Evolutionary conservation across 306 rosid species (phyloP).

Genomic region (Betula pendula): DNA sequence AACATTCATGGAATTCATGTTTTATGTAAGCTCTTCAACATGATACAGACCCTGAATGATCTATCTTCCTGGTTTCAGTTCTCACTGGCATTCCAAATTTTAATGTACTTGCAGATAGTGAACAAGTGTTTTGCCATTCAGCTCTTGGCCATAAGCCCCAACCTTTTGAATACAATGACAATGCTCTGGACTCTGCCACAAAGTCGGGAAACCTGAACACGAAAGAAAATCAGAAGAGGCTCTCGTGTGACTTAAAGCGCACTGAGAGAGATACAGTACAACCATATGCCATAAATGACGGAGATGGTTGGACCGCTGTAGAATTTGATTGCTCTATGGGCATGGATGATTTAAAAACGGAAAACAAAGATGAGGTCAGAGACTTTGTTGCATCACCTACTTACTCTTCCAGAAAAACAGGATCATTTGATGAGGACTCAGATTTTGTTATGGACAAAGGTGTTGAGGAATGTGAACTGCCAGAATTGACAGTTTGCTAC

Average conservation of each 20-base stretch:
- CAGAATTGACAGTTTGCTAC: constrained; percentile 57
- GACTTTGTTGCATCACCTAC: constrained; percentile 35
- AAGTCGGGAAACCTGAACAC: constrained; percentile 36
- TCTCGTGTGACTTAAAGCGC: constrained; percentile 33
- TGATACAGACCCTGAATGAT: not conserved
- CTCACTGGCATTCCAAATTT: constrained; percentile 17
- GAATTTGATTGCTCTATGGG: constrained; percentile 22
- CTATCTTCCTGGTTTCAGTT: constrained; percentile 7
- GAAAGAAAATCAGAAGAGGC: constrained; percentile 41
- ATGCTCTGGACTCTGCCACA: constrained; percentile 33
- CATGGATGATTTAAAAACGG: constrained; percentile 28
- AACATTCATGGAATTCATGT: not conserved
- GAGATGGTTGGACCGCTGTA: constrained; percentile 24
- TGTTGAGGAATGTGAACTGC: constrained; percentile 56
- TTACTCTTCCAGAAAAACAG: constrained; percentile 40
- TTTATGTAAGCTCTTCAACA: not conserved
- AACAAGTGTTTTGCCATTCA: constrained; percentile 46
- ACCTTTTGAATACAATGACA: constrained; percentile 46
- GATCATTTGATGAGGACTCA: constrained; percentile 32
- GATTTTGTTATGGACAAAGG: constrained; percentile 55
- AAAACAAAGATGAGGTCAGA: constrained; percentile 20
- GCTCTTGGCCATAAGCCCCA: constrained; percentile 39
- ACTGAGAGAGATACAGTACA: constrained; percentile 33
- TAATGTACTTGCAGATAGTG: constrained; percentile 63
- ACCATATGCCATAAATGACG: constrained; percentile 24